These are phyloP conservation scores for Tetracladium setigerum DNA, from an alignment of 495 filamentous ascomycete species.

Conservation along the genomic window DNA sequence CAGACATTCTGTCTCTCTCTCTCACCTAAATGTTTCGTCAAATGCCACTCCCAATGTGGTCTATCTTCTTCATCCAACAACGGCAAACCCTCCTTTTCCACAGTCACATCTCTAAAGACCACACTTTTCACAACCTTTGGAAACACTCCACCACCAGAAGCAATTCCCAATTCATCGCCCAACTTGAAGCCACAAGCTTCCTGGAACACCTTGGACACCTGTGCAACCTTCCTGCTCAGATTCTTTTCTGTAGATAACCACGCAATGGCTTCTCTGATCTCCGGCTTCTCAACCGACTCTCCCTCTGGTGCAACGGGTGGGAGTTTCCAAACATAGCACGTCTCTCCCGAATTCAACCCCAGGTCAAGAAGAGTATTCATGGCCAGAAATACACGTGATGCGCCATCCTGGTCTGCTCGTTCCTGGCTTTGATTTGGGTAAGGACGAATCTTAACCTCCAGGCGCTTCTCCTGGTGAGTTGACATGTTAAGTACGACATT, in stretches of 20 bases:
- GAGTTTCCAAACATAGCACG: conserved; percentile 41
- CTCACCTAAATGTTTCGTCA: conserved; percentile 49
- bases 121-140: conserved; percentile 34
- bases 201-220: conserved; percentile 59
- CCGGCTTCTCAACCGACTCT: background rate
- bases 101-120: conserved; percentile 42
- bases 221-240: conserved; percentile 53
- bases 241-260: conserved; percentile 55
- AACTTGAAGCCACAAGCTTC: conserved; percentile 56
- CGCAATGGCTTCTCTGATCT: conserved; percentile 49
- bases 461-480: conserved; percentile 26
- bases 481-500: conserved; percentile 10
- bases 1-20: conserved; percentile 19
- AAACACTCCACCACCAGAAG: conserved; percentile 25
- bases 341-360: conserved; percentile 51
- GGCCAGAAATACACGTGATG: conserved; percentile 62
- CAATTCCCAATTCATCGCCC: conserved; percentile 52
- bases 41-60: conserved; percentile 55
- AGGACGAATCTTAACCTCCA: conserved; percentile 44
- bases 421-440: conserved; percentile 42
- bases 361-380: conserved; percentile 52
- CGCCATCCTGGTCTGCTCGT: conserved; percentile 45
- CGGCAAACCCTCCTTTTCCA: conserved; percentile 11
- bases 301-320: conserved; percentile 20
- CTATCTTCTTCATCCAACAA: conserved; percentile 32